phyloP scores from a whole-genome alignment of 805 yeast species.

The Saturnispora bothae region DNA sequence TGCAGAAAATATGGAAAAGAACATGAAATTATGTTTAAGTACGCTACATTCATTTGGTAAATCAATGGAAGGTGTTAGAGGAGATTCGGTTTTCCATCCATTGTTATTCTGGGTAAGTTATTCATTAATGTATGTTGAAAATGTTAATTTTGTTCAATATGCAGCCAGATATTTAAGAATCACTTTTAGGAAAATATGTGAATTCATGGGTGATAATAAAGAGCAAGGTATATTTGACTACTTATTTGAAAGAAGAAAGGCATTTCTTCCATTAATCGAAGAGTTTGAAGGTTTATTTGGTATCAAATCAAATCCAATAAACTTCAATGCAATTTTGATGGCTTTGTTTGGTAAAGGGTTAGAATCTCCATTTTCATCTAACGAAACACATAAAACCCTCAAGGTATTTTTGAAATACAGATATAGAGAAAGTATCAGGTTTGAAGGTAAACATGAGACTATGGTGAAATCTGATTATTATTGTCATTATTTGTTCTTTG shows the following conservation, averaged over 20 bases:
- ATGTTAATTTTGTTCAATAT: conserved; percentile 22
- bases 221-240: conserved; percentile 21
- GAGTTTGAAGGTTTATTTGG: conserved; percentile 34
- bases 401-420: conserved; percentile 34
- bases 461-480: conserved; percentile 11
- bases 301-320: conserved; percentile 31
- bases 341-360: conserved; percentile 46
- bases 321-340: conserved; percentile 42
- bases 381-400: conserved; percentile 36
- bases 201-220: conserved; percentile 23
- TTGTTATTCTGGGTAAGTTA: conserved; percentile 39
- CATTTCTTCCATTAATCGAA: conserved; percentile 32
- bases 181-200: conserved; percentile 25
- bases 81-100: conserved; percentile 35
- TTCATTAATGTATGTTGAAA: conserved; percentile 18
- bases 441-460: conserved; percentile 2
- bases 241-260: conserved; percentile 23
- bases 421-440: conserved; percentile 24
- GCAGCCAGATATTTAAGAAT: conserved; percentile 28
- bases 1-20: not conserved
- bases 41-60: conserved; percentile 36
- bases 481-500: conserved; percentile 24
- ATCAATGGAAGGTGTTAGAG: conserved; percentile 38
- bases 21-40: conserved; percentile 21
- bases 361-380: conserved; percentile 44